Conservation (phyloP, 345 rosid species). For the Salix koriyanagi region DNA sequence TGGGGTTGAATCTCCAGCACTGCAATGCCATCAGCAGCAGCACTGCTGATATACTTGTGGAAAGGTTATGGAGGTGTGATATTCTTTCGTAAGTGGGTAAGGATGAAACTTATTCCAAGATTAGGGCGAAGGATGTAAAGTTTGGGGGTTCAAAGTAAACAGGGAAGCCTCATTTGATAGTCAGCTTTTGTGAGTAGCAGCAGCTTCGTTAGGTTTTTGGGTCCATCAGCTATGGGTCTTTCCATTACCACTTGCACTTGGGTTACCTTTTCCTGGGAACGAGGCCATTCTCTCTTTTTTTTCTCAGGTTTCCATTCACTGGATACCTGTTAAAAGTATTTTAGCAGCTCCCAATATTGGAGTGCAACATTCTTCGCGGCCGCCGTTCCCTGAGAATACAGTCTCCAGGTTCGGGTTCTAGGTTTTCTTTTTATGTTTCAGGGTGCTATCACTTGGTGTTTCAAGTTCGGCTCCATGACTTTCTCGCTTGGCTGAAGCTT, state of each 20-base stretch:
- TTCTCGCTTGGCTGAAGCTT: constrained; percentile 19
- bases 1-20: constrained; percentile 63
- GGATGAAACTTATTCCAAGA: constrained; percentile 1
- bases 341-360: constrained; percentile 14
- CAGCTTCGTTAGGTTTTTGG: constrained; percentile 54
- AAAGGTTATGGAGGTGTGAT: constrained; percentile 65
- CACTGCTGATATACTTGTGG: constrained; percentile 41
- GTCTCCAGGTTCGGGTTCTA: constrained; percentile 38
- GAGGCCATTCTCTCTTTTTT: constrained; percentile 41
- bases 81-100: constrained; percentile 41
- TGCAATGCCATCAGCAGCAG: constrained; percentile 58
- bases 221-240: constrained; percentile 59
- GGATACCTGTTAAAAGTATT: constrained; percentile 44
- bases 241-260: constrained; percentile 12
- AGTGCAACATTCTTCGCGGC: constrained; percentile 32
- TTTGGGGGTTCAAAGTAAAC: constrained; percentile 5
- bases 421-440: constrained; percentile 28
- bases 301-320: constrained; percentile 43
- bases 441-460: constrained; percentile 36
- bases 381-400: constrained; percentile 45
- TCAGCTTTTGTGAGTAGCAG: constrained; percentile 23
- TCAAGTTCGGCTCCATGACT: constrained; percentile 28
- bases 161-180: constrained; percentile 16
- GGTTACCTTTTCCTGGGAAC: constrained; percentile 55
- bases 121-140: constrained; percentile 11